A percentile compares a stretch with the other conserved stretches of the same genome.
Evolutionary conservation across 2,329 filamentous ascomycete species (phyloP).

Genomic region (Dendrostoma leiphaemia): DNA sequence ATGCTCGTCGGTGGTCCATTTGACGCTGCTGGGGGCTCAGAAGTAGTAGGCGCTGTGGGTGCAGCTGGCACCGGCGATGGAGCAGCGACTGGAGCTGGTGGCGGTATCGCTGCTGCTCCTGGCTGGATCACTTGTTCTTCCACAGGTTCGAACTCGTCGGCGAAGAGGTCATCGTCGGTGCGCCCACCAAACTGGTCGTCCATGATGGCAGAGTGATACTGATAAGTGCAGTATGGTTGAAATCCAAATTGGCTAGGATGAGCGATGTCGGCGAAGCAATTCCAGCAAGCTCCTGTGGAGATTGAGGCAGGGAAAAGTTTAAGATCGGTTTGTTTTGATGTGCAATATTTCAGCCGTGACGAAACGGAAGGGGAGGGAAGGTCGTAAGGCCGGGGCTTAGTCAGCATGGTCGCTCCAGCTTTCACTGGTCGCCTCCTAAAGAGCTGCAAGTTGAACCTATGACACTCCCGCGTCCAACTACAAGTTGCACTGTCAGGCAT

Average conservation of each 20-base stretch:
- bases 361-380: not conserved
- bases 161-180: conserved; percentile 62
- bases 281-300: too few species aligned
- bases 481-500: too few species aligned
- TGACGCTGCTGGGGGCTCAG: conserved; percentile 6
- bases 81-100: conserved; percentile 6
- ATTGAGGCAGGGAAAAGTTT: not conserved
- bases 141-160: conserved; percentile 60
- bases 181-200: conserved; percentile 61
- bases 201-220: too few species aligned
- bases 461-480: too few species aligned
- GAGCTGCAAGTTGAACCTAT: too few species aligned
- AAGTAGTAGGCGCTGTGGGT: conserved; percentile 3
- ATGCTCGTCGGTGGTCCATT: conserved; percentile 6
- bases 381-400: not conserved
- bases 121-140: conserved; percentile 15
- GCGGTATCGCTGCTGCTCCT: not conserved
- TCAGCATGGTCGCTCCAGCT: not conserved
- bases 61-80: not conserved
- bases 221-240: too few species aligned
- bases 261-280: too few species aligned
- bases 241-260: too few species aligned
- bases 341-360: not conserved
- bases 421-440: too few species aligned
- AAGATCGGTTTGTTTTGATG: not conserved